Conservation (phyloP, 495 filamentous ascomycete species). For the Sphaerosporella brunnea region DNA sequence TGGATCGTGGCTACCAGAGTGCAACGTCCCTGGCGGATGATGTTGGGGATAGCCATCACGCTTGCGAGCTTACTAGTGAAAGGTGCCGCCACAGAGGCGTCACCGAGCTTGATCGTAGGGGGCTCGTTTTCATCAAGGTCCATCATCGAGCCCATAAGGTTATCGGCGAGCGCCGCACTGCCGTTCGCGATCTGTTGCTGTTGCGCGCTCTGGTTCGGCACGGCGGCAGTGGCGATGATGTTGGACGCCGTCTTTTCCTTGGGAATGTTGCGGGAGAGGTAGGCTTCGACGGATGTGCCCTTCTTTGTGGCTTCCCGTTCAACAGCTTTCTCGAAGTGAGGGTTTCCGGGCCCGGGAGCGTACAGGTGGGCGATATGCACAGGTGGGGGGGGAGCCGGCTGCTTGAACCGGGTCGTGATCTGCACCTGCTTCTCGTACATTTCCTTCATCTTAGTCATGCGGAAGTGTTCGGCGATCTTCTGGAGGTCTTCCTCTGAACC, state of each 20-base stretch:
- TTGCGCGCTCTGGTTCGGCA: too few species aligned
- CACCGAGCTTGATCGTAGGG: conserved; percentile 89
- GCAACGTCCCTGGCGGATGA: conserved; percentile 91
- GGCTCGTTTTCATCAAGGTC: conserved; percentile 84
- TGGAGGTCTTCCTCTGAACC: conserved; percentile 79
- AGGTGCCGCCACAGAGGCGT: conserved; percentile 89
- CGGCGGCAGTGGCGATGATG: conserved; percentile 30
- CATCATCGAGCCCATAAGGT: conserved; percentile 75
- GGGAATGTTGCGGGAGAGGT: too few species aligned
- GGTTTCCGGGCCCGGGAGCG: conserved; percentile 76
- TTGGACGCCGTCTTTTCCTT: too few species aligned
- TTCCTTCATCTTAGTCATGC: conserved; percentile 93
- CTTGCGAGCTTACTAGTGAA: conserved; percentile 97
- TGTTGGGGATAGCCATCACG: conserved; percentile 94
- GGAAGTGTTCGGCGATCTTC: conserved; percentile 78
- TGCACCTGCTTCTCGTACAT: conserved; percentile 88
- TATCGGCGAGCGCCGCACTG: conserved; percentile 67
- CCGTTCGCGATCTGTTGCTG: conserved; percentile 45
- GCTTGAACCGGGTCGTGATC: conserved; percentile 86
- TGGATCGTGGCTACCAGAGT: conserved; percentile 96
- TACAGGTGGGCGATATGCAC: conserved; percentile 83
- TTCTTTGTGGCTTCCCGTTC: conserved; percentile 63
- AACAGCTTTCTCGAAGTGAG: conserved; percentile 89
- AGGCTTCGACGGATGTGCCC: conserved; percentile 34
- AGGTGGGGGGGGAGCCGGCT: conserved; percentile 76